Evolutionary conservation across 2,329 filamentous ascomycete genomes (phyloP).

Genomic region (Neospermospora avenae): DNA sequence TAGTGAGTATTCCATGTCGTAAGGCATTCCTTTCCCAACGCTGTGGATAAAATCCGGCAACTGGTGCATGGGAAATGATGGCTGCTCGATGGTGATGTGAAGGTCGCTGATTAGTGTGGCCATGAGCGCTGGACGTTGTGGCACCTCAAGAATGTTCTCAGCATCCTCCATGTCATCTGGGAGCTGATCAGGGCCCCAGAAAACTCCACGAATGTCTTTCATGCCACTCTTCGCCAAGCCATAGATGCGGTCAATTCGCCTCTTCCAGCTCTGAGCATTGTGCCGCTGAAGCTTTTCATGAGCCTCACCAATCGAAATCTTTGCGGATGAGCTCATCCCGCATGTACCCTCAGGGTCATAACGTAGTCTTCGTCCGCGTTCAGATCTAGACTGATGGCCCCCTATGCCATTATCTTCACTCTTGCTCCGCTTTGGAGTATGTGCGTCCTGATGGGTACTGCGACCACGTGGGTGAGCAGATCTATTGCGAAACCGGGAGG

Average conservation of each 20-base stretch:
- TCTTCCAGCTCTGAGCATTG: constrained; percentile 90
- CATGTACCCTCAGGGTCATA: constrained; percentile 81
- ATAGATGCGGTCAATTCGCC: constrained; percentile 77
- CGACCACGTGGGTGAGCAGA: constrained; percentile 41
- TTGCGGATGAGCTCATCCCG: constrained; percentile 67
- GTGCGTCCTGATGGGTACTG: constrained; percentile 27
- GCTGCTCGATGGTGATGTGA: constrained; percentile 83
- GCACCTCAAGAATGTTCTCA: constrained; percentile 82
- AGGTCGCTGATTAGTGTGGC: constrained; percentile 78
- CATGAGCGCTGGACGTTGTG: constrained; percentile 80
- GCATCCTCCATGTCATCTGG: constrained; percentile 78
- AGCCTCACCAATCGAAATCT: constrained; percentile 73
- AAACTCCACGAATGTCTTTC: constrained; percentile 72
- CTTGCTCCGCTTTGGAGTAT: constrained; percentile 28
- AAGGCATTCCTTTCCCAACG: constrained; percentile 95
- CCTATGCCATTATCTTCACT: constrained; percentile 32
- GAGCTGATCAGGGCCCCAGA: constrained; percentile 78
- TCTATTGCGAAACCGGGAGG: constrained; percentile 51
- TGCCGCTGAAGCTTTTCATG: constrained; percentile 70
- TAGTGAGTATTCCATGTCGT: constrained; percentile 84
- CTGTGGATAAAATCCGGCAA: constrained; percentile 80
- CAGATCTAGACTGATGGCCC: constrained; percentile 32
- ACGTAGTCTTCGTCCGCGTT: constrained; percentile 46
- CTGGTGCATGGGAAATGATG: constrained; percentile 80
- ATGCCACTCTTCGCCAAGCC: constrained; percentile 68